Conservation (phyloP, 2,329 filamentous ascomycete species). For the Penicillium corylophilum region DNA sequence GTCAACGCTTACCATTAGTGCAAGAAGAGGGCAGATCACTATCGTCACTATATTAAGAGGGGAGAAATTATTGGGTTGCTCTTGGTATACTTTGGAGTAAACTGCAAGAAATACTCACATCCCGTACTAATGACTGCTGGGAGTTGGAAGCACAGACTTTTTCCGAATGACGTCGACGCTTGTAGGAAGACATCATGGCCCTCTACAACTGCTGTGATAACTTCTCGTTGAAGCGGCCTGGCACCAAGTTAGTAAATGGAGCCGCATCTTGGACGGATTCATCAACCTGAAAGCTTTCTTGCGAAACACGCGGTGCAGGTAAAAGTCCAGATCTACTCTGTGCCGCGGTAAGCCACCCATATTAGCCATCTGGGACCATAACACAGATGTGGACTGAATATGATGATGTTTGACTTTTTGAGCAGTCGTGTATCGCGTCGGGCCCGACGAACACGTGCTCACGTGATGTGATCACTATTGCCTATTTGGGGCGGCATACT, state of each 20-base stretch:
- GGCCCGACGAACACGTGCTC: background rate
- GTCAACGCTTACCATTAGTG: conserved; percentile 71
- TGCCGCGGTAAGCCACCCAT: conserved; percentile 24
- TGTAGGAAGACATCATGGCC: conserved; percentile 92
- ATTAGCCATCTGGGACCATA: conserved; percentile 32
- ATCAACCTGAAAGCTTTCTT: conserved; percentile 69
- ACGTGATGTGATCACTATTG: background rate
- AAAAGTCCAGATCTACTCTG: conserved; percentile 67
- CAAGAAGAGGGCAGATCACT: conserved; percentile 83
- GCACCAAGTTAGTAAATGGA: background rate
- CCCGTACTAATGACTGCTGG: conserved; percentile 85
- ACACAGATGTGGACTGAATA: background rate
- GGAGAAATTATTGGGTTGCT: background rate
- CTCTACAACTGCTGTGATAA: conserved; percentile 76
- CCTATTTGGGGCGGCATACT: background rate
- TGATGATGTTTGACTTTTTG: background rate
- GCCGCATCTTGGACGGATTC: background rate
- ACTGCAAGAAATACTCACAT: conserved; percentile 55
- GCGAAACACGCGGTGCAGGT: conserved; percentile 69
- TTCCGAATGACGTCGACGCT: conserved; percentile 73
- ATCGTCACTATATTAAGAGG: conserved; percentile 66
- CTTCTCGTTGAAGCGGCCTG: conserved; percentile 81
- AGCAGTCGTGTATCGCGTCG: background rate
- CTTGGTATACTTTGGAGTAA: background rate
- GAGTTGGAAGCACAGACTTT: conserved; percentile 89